phyloP scores from a whole-genome alignment of 2,329 filamentous ascomycete species.

The Aureobasidium sp. region DNA sequence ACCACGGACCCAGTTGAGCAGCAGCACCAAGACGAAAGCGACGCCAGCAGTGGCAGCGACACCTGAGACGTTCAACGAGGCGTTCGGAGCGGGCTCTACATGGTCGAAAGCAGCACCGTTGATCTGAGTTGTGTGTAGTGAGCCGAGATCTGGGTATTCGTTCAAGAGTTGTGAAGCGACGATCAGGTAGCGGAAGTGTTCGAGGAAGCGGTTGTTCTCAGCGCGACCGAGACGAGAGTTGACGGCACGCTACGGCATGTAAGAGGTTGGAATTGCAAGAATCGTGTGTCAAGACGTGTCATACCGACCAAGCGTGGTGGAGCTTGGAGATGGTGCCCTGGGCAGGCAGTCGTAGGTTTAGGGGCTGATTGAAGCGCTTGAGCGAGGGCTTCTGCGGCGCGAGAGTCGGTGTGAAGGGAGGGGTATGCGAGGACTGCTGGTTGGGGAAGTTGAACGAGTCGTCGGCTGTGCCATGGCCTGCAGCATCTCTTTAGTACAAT shows the following conservation, averaged over 20 bases:
- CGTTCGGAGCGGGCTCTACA: neutral
- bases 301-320: conserved; percentile 21
- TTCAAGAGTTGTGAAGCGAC: conserved; percentile 84
- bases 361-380: conserved; percentile 40
- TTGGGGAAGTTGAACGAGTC: conserved; percentile 16
- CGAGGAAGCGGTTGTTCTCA: conserved; percentile 79
- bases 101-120: neutral
- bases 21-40: conserved; percentile 57
- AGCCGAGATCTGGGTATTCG: conserved; percentile 48
- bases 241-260: conserved; percentile 49
- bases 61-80: conserved; percentile 32
- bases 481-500: conserved; percentile 14
- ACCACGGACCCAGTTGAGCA: conserved; percentile 59
- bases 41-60: conserved; percentile 58
- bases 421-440: conserved; percentile 16
- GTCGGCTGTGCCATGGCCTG: conserved; percentile 29
- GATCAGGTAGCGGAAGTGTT: conserved; percentile 88
- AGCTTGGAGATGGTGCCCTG: conserved; percentile 23
- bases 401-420: conserved; percentile 46
- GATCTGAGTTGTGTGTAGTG: conserved; percentile 29
- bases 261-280: neutral
- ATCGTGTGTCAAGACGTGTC: neutral
- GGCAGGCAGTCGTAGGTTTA: conserved; percentile 33
- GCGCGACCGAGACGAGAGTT: conserved; percentile 65
- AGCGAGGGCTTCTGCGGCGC: conserved; percentile 41